Conservation (phyloP, 176 grass and related monocot species). For the Coix lacrymajobi region DNA sequence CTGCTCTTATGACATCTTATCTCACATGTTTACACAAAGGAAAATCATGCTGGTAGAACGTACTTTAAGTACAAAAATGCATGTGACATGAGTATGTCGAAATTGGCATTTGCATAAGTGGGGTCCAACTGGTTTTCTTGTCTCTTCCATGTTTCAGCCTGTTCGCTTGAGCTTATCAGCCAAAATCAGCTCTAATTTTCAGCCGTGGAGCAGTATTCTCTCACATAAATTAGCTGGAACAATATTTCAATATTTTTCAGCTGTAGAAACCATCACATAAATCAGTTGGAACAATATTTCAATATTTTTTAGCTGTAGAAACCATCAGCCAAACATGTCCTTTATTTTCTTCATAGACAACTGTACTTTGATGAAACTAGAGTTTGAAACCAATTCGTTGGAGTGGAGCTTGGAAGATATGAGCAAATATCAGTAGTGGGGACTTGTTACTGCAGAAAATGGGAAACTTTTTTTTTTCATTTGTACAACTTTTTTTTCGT, state of each 20-base stretch:
- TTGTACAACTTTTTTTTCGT: too few relatives aligned
- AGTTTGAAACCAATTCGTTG: neutral
- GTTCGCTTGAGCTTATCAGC: too few relatives aligned
- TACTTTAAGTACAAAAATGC: neutral
- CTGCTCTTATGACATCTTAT: neutral
- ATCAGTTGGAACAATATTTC: too few relatives aligned
- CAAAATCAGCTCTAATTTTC: too few relatives aligned
- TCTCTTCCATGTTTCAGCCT: neutral
- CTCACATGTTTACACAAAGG: neutral
- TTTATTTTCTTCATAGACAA: neutral
- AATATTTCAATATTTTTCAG: too few relatives aligned
- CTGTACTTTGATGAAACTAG: conserved; percentile 13
- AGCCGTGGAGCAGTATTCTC: too few relatives aligned
- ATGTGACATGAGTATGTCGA: conserved; percentile 4
- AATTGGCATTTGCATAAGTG: neutral
- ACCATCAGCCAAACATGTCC: too few relatives aligned
- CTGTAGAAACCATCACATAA: too few relatives aligned
- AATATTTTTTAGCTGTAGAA: too few relatives aligned
- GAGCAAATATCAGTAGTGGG: neutral
- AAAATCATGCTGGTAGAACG: neutral
- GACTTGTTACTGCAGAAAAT: neutral
- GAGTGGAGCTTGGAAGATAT: conserved; percentile 11
- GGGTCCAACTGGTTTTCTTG: neutral
- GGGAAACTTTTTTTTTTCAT: neutral
- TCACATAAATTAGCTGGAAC: too few relatives aligned